Conservation (phyloP, 2,329 filamentous ascomycete species). For the Pseudocercospora cruenta region DNA sequence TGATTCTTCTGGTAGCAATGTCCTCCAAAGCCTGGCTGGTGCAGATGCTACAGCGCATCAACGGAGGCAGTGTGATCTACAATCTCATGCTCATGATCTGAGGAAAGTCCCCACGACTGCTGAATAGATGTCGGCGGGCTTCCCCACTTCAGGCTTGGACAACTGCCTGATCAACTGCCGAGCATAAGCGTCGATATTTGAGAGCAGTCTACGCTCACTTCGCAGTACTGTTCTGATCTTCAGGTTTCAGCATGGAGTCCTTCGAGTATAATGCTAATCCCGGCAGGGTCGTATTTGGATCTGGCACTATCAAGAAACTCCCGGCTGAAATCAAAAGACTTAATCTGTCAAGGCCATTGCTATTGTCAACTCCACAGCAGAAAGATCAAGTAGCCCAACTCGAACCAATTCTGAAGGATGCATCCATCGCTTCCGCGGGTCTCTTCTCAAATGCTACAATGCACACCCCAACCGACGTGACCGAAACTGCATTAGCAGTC, state of each 20-base stretch:
- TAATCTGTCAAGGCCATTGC: constrained; percentile 54
- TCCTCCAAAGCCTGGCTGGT: not conserved
- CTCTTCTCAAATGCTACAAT: constrained; percentile 62
- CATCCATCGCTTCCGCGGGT: constrained; percentile 49
- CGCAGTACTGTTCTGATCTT: not conserved
- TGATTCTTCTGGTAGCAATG: not conserved
- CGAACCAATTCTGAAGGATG: constrained; percentile 46
- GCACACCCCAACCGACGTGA: constrained; percentile 64
- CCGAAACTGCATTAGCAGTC: constrained; percentile 59
- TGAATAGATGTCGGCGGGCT: not conserved
- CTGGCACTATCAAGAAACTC: constrained; percentile 56
- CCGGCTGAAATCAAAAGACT: constrained; percentile 50
- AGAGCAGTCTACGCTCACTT: not conserved
- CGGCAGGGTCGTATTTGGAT: constrained; percentile 60
- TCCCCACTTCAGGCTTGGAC: not conserved
- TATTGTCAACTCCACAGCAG: constrained; percentile 62
- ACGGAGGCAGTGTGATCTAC: not conserved
- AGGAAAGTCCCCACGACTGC: not conserved
- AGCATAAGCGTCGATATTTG: not conserved
- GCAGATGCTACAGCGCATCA: not conserved
- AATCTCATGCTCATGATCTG: not conserved
- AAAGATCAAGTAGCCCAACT: constrained; percentile 51
- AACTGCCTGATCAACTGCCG: constrained; percentile 1
- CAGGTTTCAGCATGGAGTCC: constrained; percentile 5
- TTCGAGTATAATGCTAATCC: constrained; percentile 62